These are phyloP conservation scores for Saccharomycopsis oosterbeekiorum DNA, from an alignment of 805 yeast species.

Conservation along the genomic window DNA sequence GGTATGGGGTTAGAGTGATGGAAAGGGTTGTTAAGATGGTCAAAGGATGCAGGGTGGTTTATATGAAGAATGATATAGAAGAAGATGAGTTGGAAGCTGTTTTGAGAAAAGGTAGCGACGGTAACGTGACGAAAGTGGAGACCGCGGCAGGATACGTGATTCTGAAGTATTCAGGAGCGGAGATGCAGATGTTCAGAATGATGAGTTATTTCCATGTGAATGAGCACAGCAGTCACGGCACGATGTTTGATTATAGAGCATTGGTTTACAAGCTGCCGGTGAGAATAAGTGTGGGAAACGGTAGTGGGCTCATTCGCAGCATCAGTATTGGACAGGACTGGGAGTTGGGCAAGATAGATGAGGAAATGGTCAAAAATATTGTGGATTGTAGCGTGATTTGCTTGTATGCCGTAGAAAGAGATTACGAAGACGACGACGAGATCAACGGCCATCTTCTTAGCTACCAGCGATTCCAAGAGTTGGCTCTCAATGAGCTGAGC, in stretches of 20 bases:
- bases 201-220: constrained; percentile 10
- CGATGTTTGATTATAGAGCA: not conserved
- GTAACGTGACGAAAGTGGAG: not conserved
- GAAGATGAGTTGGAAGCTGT: constrained; percentile 3
- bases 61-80: constrained; percentile 19
- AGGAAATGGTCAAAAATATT: constrained; percentile 1
- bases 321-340: not conserved
- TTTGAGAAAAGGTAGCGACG: not conserved
- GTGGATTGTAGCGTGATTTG: constrained; percentile 14
- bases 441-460: not conserved
- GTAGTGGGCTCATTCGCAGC: not conserved
- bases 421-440: not conserved
- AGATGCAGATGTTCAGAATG: constrained; percentile 9
- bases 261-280: not conserved
- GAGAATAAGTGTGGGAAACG: not conserved
- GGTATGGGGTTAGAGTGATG: constrained; percentile 34
- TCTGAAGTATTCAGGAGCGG: constrained; percentile 13
- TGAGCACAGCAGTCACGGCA: not conserved
- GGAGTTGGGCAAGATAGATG: not conserved
- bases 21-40: constrained; percentile 24
- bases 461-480: not conserved
- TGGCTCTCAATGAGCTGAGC: not conserved
- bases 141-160: constrained; percentile 1
- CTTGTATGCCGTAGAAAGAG: constrained; percentile 9
- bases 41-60: constrained; percentile 27